Conservation (phyloP, 2,329 filamentous ascomycete genomes). For the Polytolypa hystricis region DNA sequence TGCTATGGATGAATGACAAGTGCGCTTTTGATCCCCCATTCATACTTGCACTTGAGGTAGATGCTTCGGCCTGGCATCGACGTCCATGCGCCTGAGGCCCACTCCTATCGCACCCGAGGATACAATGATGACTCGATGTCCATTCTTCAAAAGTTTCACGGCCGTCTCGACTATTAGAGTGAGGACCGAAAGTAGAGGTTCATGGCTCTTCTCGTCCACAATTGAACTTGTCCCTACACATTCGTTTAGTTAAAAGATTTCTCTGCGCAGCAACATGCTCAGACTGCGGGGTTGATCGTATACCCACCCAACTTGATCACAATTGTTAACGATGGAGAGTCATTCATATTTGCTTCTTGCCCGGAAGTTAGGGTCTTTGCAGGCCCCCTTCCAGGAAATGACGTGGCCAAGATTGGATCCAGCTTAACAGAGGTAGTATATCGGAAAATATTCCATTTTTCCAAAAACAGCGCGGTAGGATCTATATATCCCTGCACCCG, state of each 20-base stretch:
- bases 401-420: slow-evolving; percentile 1
- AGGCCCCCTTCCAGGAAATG: slow-evolving; percentile 4
- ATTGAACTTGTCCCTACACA: slow-evolving; percentile 88
- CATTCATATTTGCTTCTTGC: slow-evolving; percentile 47
- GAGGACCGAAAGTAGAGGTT: slow-evolving; percentile 81
- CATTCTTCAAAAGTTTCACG: slow-evolving; percentile 74
- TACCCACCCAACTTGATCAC: slow-evolving; percentile 74
- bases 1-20: neutral
- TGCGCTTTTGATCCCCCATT: neutral
- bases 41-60: slow-evolving; percentile 71
- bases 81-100: slow-evolving; percentile 78
- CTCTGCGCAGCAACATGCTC: slow-evolving; percentile 4
- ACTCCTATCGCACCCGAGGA: slow-evolving; percentile 96
- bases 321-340: slow-evolving; percentile 55
- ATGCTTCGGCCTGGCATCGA: slow-evolving; percentile 78
- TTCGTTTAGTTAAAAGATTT: slow-evolving; percentile 10
- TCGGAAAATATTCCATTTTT: no score
- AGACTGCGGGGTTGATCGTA: slow-evolving; percentile 7
- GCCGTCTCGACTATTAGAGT: slow-evolving; percentile 91
- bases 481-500: no score
- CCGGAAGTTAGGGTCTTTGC: slow-evolving; percentile 1
- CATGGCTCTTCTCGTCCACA: slow-evolving; percentile 88
- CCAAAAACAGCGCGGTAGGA: no score
- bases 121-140: slow-evolving; percentile 88
- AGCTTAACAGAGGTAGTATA: neutral